Base-by-base conservation (phyloP, 1,284 basidiomycete genomes). In the Amylostereum areolatum region DNA sequence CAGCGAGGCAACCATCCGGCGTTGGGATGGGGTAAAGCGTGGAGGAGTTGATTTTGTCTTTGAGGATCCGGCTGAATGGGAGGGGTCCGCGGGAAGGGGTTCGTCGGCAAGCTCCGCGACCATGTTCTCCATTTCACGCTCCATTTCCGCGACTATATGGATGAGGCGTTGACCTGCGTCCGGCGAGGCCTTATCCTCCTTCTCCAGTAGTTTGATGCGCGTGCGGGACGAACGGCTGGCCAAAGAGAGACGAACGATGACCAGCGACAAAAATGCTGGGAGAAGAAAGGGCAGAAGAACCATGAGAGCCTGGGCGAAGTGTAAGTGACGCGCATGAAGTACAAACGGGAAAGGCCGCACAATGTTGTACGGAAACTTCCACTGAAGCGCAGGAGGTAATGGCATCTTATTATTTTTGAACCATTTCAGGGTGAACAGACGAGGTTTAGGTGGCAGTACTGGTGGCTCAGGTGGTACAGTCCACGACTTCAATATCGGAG, bases 351-450 rank as follows among this genome's bases (percentile, higher is more conserved):
- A 42, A 25, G 36, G 11, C 69, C 85, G 56, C 56, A 92, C 87
- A 36, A 90, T 59, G 61, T 90, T 92, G 54, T 79, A 67, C 2
- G 90, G 90, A 59, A 89, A 91, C 5, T 67, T 63, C 36, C 76
- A 71, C 52, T 83, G 78, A 1, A 90, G 65, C n/a, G 66, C 63
- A 2, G 88, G 85, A 2, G 88, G 88, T 1, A 90, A 57, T 2
- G 79, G 60, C 6, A 76, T 76, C 2, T 57, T 71, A 63, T 51
- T 62, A 44, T 35, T 64, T 39, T 65, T 66, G 56, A 82, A 71
- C 77, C 81, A 83, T 31, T 64, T 62, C 9, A 46, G 55, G 1
- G 80, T 71, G 4, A 79, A 60, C 0, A 69, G 41, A 3, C 55
- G 57, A 0, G 77, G 72, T 47, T 67, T 67, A 2, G 69, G 59